phyloP scores from a whole-genome alignment of 805 yeast species.

The Suhomyces sp. region DNA sequence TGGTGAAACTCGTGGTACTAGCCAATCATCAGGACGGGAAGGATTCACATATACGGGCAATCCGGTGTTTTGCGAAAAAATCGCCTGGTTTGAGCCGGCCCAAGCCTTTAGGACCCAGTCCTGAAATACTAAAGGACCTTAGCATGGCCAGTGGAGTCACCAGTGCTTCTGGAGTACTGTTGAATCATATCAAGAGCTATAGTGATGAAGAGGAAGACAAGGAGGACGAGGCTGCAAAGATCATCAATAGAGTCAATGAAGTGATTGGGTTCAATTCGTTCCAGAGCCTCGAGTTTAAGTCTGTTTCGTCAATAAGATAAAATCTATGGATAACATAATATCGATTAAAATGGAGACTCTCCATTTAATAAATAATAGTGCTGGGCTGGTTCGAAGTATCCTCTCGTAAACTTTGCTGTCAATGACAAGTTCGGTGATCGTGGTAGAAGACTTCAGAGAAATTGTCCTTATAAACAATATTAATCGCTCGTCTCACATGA shows the following conservation, averaged over 20 bases:
- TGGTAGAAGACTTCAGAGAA: no score
- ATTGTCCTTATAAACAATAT: no score
- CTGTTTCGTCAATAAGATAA: slow-evolving; percentile 39
- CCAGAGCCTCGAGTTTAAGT: slow-evolving; percentile 35
- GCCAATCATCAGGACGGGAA: slow-evolving; percentile 94
- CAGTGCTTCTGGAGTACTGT: slow-evolving; percentile 28
- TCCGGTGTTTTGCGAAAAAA: slow-evolving; percentile 52
- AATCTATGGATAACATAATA: no score
- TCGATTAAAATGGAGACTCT: no score
- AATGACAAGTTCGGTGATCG: no score
- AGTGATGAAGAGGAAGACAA: slow-evolving; percentile 7
- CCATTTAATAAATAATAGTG: no score
- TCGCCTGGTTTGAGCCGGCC: slow-evolving; percentile 4
- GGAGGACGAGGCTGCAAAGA: slow-evolving; percentile 23
- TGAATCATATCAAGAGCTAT: slow-evolving; percentile 13
- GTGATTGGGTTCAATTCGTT: slow-evolving; percentile 42
- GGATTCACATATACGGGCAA: slow-evolving; percentile 83
- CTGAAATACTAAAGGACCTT: slow-evolving; percentile 9
- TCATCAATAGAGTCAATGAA: slow-evolving; percentile 33
- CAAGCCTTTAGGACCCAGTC: neutral
- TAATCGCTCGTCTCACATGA: no score
- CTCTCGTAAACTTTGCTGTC: no score
- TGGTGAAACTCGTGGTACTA: slow-evolving; percentile 57
- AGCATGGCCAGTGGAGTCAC: slow-evolving; percentile 24
- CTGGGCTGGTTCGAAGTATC: no score